Evolutionary conservation across 768 basidiomycete genomes (phyloP), one percentile per base, ranked within the genome.

Genomic region (Mycena rosella): DNA sequence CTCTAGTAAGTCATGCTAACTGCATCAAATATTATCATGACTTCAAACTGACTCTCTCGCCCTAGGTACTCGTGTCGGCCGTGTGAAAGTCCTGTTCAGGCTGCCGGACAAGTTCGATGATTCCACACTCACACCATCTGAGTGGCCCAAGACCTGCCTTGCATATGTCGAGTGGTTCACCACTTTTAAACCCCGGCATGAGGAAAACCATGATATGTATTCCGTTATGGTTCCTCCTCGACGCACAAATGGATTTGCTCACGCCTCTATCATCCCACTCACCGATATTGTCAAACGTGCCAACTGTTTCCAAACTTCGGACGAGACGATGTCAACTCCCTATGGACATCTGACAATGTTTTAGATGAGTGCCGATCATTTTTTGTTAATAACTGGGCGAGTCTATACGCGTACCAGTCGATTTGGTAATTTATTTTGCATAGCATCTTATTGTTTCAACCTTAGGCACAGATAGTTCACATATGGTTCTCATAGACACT

Each of bases 241-340:
- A 38, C 36, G 52, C 17, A 53, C 45, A 14, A 45, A 56, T 18
- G 63, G 34, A n/a, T 47, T 42, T 53, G 26, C 6, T 56, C 20
- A 65, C 5, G 67, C 70, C 4, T 61, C 73, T 22, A 73, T 82
- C 48, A 69, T 82, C 27, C 74, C 80, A 5, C 26, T 81, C 0
- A 68, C 71, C 18, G 62, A 70, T 26, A 80, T 81, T 42, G 74
- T 1, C 77, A 79, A 32, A 75, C 74, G 34, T 80, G 79, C 45
- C 79, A 80, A 70, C 70, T 81, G 1, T 69, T 78, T 42, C 81
- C 80, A 3, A 60, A 60, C 13, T 75, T 63, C 74, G 49, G 26
- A 20, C 45, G 53, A 10, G 22, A 22, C 9, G 57, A 52, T 22
- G 42, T 51, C 34, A 54, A 53, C 22, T 2, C 20, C 22, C n/a